Evolutionary conservation across 371 early-diverging fungal genomes (phyloP).

Genomic region (Apophysomyces variabilis): DNA sequence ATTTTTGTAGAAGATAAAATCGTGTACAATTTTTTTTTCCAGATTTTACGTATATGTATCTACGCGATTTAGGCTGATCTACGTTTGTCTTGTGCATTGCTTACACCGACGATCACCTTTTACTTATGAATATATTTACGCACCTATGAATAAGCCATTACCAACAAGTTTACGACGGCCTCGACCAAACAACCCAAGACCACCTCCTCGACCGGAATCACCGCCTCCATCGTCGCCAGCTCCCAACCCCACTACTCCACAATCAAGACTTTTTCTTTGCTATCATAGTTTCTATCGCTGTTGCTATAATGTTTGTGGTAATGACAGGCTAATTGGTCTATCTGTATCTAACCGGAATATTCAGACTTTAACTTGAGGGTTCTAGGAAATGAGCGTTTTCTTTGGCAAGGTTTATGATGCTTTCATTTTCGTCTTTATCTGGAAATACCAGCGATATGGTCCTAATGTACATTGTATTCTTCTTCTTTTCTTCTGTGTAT

Average conservation of each 20-base stretch:
- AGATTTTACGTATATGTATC: constrained; percentile 4
- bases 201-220: neutral
- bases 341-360: too few relatives aligned
- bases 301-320: too few relatives aligned
- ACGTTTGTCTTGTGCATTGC: neutral
- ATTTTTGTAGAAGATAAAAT: constrained; percentile 7
- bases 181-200: constrained; percentile 4
- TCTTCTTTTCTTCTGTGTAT: neutral
- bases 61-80: neutral
- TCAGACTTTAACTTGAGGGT: too few relatives aligned
- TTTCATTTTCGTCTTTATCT: neutral
- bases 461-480: neutral
- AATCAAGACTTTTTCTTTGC: neutral
- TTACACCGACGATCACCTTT: constrained; percentile 4
- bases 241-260: constrained; percentile 26
- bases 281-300: neutral
- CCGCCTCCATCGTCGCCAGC: constrained; percentile 8
- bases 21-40: constrained; percentile 4
- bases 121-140: neutral
- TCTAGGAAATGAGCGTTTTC: neutral
- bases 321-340: too few relatives aligned
- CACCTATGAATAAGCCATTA: neutral
- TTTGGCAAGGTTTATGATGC: neutral
- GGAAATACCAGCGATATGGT: neutral
- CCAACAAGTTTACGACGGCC: neutral